Conservation (phyloP, 352 stramenopile genomes). For the Phytopythium helicoides region DNA sequence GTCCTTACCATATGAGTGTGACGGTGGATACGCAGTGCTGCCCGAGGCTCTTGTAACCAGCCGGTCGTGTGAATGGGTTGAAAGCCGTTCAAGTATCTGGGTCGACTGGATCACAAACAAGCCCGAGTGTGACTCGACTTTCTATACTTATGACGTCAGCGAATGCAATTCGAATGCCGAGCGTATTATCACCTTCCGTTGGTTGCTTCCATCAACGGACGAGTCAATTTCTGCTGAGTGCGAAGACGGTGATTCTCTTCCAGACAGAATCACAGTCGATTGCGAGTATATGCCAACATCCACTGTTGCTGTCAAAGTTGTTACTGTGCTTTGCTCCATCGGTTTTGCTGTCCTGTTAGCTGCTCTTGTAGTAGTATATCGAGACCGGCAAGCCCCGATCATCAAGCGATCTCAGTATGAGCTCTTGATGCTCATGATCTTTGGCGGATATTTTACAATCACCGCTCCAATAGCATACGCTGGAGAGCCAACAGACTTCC, state of each 20-base stretch:
- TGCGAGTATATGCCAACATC: slow-evolving; percentile 37
- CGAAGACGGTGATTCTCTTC: slow-evolving; percentile 12
- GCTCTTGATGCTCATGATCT: slow-evolving; percentile 37
- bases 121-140: slow-evolving; percentile 34
- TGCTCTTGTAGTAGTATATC: slow-evolving; percentile 22
- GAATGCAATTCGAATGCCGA: slow-evolving; percentile 21
- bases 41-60: slow-evolving; percentile 30
- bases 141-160: slow-evolving; percentile 39
- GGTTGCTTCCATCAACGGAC: slow-evolving; percentile 23
- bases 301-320: slow-evolving; percentile 13
- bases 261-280: slow-evolving; percentile 19
- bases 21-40: slow-evolving; percentile 24
- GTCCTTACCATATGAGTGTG: slow-evolving; percentile 35
- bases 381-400: slow-evolving; percentile 30
- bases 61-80: slow-evolving; percentile 46
- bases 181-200: slow-evolving; percentile 32
- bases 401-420: slow-evolving; percentile 49
- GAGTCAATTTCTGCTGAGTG: slow-evolving; percentile 31
- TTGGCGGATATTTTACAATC: slow-evolving; percentile 35
- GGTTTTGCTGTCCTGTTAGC: slow-evolving; percentile 10
- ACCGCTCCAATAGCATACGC: slow-evolving; percentile 26
- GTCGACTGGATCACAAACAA: slow-evolving; percentile 27
- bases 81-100: slow-evolving; percentile 20
- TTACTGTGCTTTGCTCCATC: slow-evolving; percentile 14
- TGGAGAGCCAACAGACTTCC: slow-evolving; percentile 15